These are phyloP conservation scores for Elsinoe perseae DNA, from an alignment of 2,329 filamentous ascomycete genomes.

Conservation along the genomic window DNA sequence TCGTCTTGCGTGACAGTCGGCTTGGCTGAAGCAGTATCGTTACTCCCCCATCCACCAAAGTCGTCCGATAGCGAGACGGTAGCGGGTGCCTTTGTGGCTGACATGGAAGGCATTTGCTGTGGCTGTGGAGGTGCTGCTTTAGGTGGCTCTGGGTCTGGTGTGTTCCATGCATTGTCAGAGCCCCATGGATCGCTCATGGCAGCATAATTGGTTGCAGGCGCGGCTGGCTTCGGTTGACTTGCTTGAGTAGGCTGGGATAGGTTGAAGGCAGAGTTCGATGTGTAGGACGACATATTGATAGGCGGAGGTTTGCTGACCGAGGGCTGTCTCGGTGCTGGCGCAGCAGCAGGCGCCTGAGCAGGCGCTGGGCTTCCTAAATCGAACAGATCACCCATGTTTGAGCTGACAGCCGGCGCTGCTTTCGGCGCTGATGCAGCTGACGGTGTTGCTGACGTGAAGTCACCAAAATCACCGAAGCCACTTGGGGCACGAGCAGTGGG, in stretches of 20 bases:
- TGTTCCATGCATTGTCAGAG: conserved; percentile 71
- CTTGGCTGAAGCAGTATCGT: conserved; percentile 41
- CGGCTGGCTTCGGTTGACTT: conserved; percentile 28
- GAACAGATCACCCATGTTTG: conserved; percentile 65
- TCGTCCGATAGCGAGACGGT: conserved; percentile 48
- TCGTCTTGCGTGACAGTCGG: conserved; percentile 79
- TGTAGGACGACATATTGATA: conserved; percentile 30
- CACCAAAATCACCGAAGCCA: conserved; percentile 42
- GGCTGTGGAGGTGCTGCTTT: conserved; percentile 30
- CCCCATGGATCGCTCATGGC: conserved; percentile 69
- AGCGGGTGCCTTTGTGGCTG: conserved; percentile 34
- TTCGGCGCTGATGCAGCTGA: conserved; percentile 42
- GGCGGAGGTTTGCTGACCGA: conserved; percentile 27
- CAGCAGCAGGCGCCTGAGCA: conserved; percentile 33
- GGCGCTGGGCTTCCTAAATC: conserved; percentile 52
- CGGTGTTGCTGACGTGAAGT: conserved; percentile 57
- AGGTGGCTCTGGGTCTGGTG: conserved; percentile 47
- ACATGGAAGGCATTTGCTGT: conserved; percentile 28
- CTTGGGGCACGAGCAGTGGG: conserved; percentile 45
- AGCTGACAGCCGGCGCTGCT: conserved; percentile 40
- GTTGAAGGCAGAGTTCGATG: conserved; percentile 69
- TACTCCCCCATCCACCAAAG: conserved; percentile 54
- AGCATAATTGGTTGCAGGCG: conserved; percentile 32
- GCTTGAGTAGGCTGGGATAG: conserved; percentile 50
- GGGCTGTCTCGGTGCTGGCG: conserved; percentile 29